A percentile compares a stretch with the other conserved stretches of the same genome.
phyloP scores from a whole-genome alignment of 2,329 filamentous ascomycete species.

The Aspergillus melleus region DNA sequence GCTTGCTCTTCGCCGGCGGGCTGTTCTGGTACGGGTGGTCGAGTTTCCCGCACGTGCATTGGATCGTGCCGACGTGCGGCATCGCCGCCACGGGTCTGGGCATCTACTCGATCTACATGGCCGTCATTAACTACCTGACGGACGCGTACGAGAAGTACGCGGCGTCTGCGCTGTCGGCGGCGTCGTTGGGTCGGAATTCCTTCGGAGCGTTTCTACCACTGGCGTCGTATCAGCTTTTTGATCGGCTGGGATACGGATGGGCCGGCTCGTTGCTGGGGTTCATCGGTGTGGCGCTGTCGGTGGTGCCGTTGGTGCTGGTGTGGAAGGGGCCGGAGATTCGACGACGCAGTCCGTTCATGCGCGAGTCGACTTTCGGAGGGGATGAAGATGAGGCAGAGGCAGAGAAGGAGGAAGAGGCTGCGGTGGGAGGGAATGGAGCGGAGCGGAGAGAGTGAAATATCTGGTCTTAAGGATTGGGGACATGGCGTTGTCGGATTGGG shows the following conservation, averaged over 20 bases:
- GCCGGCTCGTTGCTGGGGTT: conserved; percentile 47
- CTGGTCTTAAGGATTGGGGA: background rate
- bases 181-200: conserved; percentile 45
- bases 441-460: background rate
- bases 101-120: conserved; percentile 48
- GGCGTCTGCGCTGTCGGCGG: conserved; percentile 48
- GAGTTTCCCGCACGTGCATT: conserved; percentile 26
- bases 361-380: conserved; percentile 24
- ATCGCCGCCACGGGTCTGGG: conserved; percentile 41
- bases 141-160: conserved; percentile 52
- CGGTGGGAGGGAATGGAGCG: background rate
- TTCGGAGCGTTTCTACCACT: conserved; percentile 51
- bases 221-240: conserved; percentile 42
- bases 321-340: conserved; percentile 43
- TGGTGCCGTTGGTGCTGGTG: conserved; percentile 44
- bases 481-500: background rate
- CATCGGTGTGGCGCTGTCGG: conserved; percentile 39
- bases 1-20: conserved; percentile 35
- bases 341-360: conserved; percentile 31
- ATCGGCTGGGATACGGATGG: conserved; percentile 45
- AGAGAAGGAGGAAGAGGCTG: background rate
- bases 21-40: conserved; percentile 41
- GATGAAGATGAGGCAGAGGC: conserved; percentile 9
- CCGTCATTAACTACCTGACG: conserved; percentile 50
- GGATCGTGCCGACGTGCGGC: conserved; percentile 35